These are phyloP conservation scores for Orbilia blumenaviensis DNA, from an alignment of 2,329 filamentous ascomycete species.

Conservation along the genomic window DNA sequence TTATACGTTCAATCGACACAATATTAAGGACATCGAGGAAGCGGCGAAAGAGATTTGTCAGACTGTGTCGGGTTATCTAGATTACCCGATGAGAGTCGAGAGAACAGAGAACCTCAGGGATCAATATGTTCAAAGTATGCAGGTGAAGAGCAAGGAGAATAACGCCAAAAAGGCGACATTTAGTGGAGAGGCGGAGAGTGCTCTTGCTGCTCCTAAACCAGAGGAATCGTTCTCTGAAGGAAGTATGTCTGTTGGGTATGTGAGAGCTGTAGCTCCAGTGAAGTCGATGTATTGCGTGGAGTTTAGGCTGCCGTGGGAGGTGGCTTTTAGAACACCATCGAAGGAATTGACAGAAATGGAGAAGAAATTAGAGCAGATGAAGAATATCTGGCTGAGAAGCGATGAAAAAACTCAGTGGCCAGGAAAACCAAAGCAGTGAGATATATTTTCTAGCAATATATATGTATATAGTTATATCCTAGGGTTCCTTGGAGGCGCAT, in stretches of 20 bases:
- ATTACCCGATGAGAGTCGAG: conserved; percentile 67
- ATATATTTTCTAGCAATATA: neutral
- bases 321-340: conserved; percentile 75
- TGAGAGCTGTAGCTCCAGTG: conserved; percentile 87
- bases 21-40: conserved; percentile 77
- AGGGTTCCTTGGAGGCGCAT: neutral
- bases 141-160: conserved; percentile 59
- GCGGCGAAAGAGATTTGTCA: conserved; percentile 68
- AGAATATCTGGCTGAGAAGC: conserved; percentile 61
- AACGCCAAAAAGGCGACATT: conserved; percentile 64
- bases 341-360: conserved; percentile 75
- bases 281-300: conserved; percentile 98
- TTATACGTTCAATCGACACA: conserved; percentile 76
- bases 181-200: conserved; percentile 59
- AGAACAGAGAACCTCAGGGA: conserved; percentile 62
- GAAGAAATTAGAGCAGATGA: conserved; percentile 78
- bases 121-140: neutral
- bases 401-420: conserved; percentile 31
- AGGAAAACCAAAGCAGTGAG: conserved; percentile 25
- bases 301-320: conserved; percentile 82
- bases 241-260: conserved; percentile 69
- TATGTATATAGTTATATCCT: conserved; percentile 9
- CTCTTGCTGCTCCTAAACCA: neutral
- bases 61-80: conserved; percentile 66
- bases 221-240: conserved; percentile 56